These are phyloP conservation scores for Clonostachys chloroleuca DNA, from an alignment of 2,329 filamentous ascomycete species.

Conservation along the genomic window DNA sequence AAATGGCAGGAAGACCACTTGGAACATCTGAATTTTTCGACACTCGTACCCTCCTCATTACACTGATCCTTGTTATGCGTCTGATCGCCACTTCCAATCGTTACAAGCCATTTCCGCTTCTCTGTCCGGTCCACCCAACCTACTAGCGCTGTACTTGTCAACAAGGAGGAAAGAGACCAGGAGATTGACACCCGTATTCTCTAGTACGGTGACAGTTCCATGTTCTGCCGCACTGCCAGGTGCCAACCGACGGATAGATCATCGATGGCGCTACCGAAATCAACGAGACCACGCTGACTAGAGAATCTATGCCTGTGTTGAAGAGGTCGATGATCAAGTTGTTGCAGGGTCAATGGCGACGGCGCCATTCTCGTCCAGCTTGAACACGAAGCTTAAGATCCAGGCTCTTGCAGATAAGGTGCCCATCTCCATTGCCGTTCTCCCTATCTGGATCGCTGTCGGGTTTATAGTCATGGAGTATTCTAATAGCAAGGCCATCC, in stretches of 20 bases:
- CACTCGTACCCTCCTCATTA: conserved; percentile 34
- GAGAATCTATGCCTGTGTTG: conserved; percentile 47
- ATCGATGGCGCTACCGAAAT: conserved; percentile 48
- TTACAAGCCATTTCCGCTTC: conserved; percentile 24
- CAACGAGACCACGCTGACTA: conserved; percentile 63
- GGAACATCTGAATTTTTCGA: conserved; percentile 25
- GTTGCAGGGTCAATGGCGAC: conserved; percentile 55
- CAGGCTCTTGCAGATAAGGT: conserved; percentile 54
- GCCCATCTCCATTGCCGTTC: conserved; percentile 39
- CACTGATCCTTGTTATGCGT: conserved; percentile 29
- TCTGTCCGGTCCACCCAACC: conserved; percentile 39
- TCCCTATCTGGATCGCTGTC: conserved; percentile 46
- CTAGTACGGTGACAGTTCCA: conserved; percentile 53
- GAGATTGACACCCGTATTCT: conserved; percentile 50
- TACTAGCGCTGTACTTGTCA: conserved; percentile 37
- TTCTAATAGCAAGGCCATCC: conserved; percentile 11
- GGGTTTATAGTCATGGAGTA: conserved; percentile 30
- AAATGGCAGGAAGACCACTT: conserved; percentile 7
- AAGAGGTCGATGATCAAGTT: conserved; percentile 41
- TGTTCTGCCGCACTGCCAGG: conserved; percentile 40
- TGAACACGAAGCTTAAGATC: conserved; percentile 47
- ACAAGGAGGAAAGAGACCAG: conserved; percentile 15
- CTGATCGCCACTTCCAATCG: conserved; percentile 28
- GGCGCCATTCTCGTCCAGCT: conserved; percentile 43
- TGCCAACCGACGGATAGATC: conserved; percentile 56